A percentile compares a stretch with the other conserved stretches of the same genome.
phyloP scores from a whole-genome alignment of 495 filamentous ascomycete species.

The Margaritispora aquatica region DNA sequence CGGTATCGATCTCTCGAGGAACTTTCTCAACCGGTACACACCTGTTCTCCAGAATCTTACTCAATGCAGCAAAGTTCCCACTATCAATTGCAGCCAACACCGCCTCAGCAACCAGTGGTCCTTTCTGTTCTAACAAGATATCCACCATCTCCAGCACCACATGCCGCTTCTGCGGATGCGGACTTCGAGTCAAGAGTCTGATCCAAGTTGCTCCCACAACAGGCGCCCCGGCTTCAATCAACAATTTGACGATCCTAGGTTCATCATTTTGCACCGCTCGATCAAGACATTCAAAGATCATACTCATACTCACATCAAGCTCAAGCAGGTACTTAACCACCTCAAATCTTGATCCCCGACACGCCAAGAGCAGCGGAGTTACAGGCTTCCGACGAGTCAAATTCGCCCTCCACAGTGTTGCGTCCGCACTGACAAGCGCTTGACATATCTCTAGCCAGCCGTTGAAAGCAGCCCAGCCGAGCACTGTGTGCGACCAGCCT shows the following conservation, averaged over 20 bases:
- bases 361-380: not conserved
- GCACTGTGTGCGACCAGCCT: not conserved
- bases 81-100: not conserved
- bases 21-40: not conserved
- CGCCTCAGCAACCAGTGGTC: not conserved
- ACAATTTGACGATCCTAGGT: not conserved
- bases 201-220: not conserved
- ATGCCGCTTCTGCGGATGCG: not conserved
- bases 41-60: not conserved
- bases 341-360: not conserved
- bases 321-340: not conserved
- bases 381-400: not conserved
- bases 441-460: not conserved
- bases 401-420: not conserved
- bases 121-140: not conserved
- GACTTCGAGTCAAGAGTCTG: not conserved
- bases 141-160: not conserved
- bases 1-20: not conserved
- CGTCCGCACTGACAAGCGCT: not conserved
- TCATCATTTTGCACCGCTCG: not conserved
- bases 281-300: not conserved
- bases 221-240: not conserved
- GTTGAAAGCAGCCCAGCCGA: not conserved
- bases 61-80: not conserved
- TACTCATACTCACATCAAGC: not conserved